These are phyloP conservation scores for Penicillium coprophilum DNA, from an alignment of 495 filamentous ascomycete species.

Conservation along the genomic window DNA sequence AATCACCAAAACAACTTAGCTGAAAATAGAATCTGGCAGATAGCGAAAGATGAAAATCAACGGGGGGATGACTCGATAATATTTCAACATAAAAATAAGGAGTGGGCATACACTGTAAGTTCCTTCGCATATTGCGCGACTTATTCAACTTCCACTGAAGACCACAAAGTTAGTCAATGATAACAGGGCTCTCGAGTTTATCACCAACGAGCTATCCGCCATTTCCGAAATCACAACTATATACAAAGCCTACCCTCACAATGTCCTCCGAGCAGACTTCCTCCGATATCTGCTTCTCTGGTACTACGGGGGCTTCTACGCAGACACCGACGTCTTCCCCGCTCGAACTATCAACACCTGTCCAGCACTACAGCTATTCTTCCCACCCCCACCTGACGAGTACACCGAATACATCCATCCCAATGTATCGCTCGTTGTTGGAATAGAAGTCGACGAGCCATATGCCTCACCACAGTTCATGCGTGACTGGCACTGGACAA, in stretches of 20 bases:
- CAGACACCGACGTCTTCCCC: conserved; percentile 47
- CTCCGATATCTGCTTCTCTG: conserved; percentile 49
- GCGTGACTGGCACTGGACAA: conserved; percentile 42
- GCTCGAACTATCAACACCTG: conserved; percentile 34
- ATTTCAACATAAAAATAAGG: neutral
- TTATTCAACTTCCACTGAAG: neutral
- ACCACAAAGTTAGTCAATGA: conserved; percentile 30
- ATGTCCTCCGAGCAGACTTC: conserved; percentile 46
- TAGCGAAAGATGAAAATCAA: neutral
- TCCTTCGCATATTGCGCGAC: neutral
- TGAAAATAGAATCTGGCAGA: conserved; percentile 2
- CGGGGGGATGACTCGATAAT: neutral
- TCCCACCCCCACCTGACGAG: conserved; percentile 1
- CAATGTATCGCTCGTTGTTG: conserved; percentile 40
- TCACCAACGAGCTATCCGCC: conserved; percentile 26
- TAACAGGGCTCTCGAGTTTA: conserved; percentile 30
- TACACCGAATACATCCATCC: neutral
- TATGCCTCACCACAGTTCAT: conserved; percentile 35
- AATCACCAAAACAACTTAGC: neutral
- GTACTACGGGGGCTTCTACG: conserved; percentile 52
- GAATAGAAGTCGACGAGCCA: conserved; percentile 45
- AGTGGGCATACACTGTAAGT: conserved; percentile 1
- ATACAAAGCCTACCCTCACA: conserved; percentile 36
- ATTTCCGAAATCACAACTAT: conserved; percentile 31
- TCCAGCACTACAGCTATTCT: conserved; percentile 26